phyloP scores from a whole-genome alignment of 805 yeast genomes.

The Kazachstania martiniae region DNA sequence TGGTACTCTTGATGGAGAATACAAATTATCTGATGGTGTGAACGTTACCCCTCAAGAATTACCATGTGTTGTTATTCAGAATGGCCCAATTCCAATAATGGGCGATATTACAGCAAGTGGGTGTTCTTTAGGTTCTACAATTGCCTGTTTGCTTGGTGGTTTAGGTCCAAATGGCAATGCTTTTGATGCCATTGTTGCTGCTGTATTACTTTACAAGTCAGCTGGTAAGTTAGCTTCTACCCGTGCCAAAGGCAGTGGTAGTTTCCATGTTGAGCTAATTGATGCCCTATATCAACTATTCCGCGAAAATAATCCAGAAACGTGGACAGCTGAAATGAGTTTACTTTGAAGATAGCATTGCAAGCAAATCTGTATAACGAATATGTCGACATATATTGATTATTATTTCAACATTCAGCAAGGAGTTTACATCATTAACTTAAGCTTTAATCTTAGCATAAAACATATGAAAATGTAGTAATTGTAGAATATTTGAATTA shows the following conservation, averaged over 20 bases:
- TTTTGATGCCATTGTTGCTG: constrained; percentile 41
- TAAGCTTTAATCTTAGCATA: too few species aligned
- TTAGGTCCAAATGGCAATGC: constrained; percentile 25
- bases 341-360: too few species aligned
- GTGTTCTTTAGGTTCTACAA: constrained; percentile 66
- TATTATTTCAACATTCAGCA: too few species aligned
- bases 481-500: too few species aligned
- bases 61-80: constrained; percentile 27
- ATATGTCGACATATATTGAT: too few species aligned
- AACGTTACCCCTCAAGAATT: constrained; percentile 8
- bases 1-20: constrained; percentile 28
- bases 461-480: too few species aligned
- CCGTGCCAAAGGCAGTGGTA: constrained; percentile 28
- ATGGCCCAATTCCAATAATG: constrained; percentile 56
- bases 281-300: constrained; percentile 22
- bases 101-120: constrained; percentile 72
- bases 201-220: constrained; percentile 45
- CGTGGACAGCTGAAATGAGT: constrained; percentile 17
- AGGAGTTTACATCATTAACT: too few species aligned
- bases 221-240: constrained; percentile 49
- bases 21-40: constrained; percentile 11
- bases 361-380: too few species aligned
- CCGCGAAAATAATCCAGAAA: constrained; percentile 14
- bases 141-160: constrained; percentile 48
- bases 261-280: constrained; percentile 22